These are phyloP conservation scores for Lentinula sp. DNA, from an alignment of 768 basidiomycete species.

Conservation along the genomic window DNA sequence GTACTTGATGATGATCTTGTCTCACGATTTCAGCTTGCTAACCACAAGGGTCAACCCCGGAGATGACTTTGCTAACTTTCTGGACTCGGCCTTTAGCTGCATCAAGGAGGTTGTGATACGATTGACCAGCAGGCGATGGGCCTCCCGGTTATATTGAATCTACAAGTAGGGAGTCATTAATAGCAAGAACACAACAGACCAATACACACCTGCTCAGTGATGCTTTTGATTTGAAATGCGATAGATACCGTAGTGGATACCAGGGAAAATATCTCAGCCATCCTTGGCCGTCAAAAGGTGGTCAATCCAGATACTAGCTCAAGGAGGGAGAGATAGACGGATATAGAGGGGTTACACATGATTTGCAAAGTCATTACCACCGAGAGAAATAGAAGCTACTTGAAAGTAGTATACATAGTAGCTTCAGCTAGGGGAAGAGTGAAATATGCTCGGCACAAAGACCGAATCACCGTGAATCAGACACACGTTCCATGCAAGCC, in stretches of 20 bases:
- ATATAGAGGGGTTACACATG: slow-evolving; percentile 7
- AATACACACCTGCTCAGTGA: neutral
- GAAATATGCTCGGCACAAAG: neutral
- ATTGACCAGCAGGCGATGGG: neutral
- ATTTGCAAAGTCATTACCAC: slow-evolving; percentile 9
- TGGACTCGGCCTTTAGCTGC: slow-evolving; percentile 1
- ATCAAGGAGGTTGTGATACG: slow-evolving; percentile 6
- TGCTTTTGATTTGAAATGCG: neutral
- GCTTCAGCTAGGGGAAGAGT: neutral
- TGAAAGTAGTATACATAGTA: neutral
- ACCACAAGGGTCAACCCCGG: neutral
- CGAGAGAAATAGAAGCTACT: neutral
- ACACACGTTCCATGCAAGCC: too few species aligned
- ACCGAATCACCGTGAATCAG: neutral
- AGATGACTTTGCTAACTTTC: neutral
- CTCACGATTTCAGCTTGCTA: slow-evolving; percentile 1
- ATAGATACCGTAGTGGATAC: slow-evolving; percentile 1
- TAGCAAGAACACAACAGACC: neutral
- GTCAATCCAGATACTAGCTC: neutral
- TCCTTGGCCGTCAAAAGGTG: neutral
- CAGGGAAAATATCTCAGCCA: neutral
- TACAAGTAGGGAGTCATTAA: neutral
- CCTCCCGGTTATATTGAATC: slow-evolving; percentile 5
- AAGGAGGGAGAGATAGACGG: slow-evolving; percentile 4
- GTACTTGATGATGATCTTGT: too few species aligned